Evolutionary conservation across 1,284 basidiomycete genomes (phyloP), one percentile per base, ranked within the genome.

Genomic region (Tylopilus sp.): DNA sequence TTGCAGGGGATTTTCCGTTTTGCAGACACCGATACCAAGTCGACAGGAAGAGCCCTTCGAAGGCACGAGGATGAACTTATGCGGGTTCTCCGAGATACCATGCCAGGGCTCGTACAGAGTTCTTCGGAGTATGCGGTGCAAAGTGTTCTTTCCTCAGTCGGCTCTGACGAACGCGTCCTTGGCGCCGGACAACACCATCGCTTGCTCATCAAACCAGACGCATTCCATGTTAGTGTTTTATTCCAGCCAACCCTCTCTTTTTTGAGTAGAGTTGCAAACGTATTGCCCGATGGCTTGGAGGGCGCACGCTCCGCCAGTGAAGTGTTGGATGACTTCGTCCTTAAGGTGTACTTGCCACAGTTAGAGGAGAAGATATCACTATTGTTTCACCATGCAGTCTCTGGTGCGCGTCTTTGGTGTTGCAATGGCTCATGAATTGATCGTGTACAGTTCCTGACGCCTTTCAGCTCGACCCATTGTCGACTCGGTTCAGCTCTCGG

Each of bases 161-260:
- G 89, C 59, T 83, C 85, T 2, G 94, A 95, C 64, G 94, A 95
- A 69, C 89, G 91, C 24, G 79, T 91, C 62, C 81, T 92, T 15
- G 90, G 90, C 38, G 84, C 84, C 13, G 91, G 90, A 53, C 91
- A 94, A 57, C 92, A 92, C 61, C 96, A 99, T 81, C 90, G 94
- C 32, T 83, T 94, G 26, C 86, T 99, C 38, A 93, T 98, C 67
- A 91, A 91, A 67, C 92, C 98, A 2, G 95, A 99, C 77, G 94
- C 96, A 1, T 99, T 99, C 83, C 96, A 98, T 80, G 95, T 99
- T 59, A 94, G 91, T 58, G 90, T 97, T 18, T 84, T 99, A 18
- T 98, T 99, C 81, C 95, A 95, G 70, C 97, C 98, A 0, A 97
- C 96, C 10, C 82, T 98, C 15, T 84, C 91, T 1, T 99, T 98